These are phyloP conservation scores for Garcia nutans DNA, from an alignment of 345 rosid species.

Conservation along the genomic window DNA sequence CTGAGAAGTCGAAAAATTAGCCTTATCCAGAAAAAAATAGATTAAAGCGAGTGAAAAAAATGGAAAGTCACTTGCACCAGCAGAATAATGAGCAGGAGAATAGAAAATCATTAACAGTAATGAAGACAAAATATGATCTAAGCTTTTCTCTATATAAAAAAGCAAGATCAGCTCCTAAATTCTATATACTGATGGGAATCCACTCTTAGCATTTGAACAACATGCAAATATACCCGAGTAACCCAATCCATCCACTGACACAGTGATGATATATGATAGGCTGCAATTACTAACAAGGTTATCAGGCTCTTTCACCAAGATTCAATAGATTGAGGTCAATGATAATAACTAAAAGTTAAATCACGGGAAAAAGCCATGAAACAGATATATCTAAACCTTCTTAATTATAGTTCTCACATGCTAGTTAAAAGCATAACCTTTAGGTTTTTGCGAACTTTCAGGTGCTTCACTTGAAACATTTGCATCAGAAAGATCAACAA, in stretches of 20 bases:
- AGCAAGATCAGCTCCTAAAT: not conserved
- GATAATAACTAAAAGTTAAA: conserved; percentile 5
- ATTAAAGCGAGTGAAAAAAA: not conserved
- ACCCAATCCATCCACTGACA: not conserved
- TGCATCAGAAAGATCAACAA: conserved; percentile 43
- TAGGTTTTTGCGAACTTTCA: conserved; percentile 29
- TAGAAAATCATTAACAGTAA: not conserved
- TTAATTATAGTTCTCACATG: not conserved
- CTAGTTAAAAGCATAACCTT: conserved; percentile 41
- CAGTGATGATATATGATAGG: not conserved
- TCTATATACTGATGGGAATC: not conserved
- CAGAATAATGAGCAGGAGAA: not conserved
- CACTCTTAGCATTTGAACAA: not conserved
- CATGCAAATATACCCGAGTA: not conserved
- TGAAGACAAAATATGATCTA: not conserved
- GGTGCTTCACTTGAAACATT: conserved; percentile 16
- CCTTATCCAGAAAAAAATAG: not conserved
- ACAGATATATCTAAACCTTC: not conserved
- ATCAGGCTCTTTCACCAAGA: not conserved
- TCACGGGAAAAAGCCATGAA: not conserved
- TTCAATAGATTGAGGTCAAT: not conserved
- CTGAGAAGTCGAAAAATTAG: not conserved
- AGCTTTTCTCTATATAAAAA: not conserved
- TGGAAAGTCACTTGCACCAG: not conserved
- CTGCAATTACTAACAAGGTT: not conserved